These are phyloP conservation scores for Hydnomerulius pinastri DNA, from an alignment of 768 basidiomycete species.

Conservation along the genomic window DNA sequence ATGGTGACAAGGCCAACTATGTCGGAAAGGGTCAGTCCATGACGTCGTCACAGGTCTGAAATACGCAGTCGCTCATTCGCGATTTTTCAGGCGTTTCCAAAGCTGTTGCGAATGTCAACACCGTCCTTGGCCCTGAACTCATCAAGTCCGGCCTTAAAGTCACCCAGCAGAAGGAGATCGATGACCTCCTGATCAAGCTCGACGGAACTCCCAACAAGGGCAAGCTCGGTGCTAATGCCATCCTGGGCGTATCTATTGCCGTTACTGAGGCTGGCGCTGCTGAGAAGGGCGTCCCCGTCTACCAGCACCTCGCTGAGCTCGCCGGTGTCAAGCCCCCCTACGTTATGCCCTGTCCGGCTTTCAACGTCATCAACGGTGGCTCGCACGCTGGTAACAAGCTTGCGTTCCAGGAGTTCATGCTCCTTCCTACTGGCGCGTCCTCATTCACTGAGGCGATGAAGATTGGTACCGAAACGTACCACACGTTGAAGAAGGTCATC, in stretches of 20 bases:
- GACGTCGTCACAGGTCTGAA: neutral
- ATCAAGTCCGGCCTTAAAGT: constrained; percentile 83
- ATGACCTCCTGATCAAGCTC: constrained; percentile 97
- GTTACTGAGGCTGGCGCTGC: constrained; percentile 91
- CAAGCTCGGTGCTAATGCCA: constrained; percentile 98
- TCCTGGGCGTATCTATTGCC: constrained; percentile 97
- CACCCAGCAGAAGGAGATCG: constrained; percentile 91
- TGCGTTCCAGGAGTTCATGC: constrained; percentile 99
- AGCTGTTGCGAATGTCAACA: constrained; percentile 94
- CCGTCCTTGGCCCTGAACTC: constrained; percentile 84
- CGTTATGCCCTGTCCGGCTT: constrained; percentile 87
- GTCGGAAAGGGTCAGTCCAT: constrained; percentile 84
- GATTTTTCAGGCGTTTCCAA: constrained; percentile 75
- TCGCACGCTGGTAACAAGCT: constrained; percentile 99
- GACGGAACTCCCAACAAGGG: constrained; percentile 99
- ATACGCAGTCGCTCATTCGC: neutral
- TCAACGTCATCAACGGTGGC: constrained; percentile 99
- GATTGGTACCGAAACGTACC: constrained; percentile 97
- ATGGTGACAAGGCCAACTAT: constrained; percentile 90
- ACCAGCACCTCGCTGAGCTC: constrained; percentile 94
- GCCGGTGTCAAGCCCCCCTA: constrained; percentile 95
- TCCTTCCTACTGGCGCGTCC: constrained; percentile 90
- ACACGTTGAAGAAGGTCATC: constrained; percentile 99
- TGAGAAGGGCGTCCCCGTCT: constrained; percentile 93
- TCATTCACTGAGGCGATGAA: constrained; percentile 98